Evolutionary conservation across 139 green algal genomes (phyloP).

Genomic region (Chlorella sp.): DNA sequence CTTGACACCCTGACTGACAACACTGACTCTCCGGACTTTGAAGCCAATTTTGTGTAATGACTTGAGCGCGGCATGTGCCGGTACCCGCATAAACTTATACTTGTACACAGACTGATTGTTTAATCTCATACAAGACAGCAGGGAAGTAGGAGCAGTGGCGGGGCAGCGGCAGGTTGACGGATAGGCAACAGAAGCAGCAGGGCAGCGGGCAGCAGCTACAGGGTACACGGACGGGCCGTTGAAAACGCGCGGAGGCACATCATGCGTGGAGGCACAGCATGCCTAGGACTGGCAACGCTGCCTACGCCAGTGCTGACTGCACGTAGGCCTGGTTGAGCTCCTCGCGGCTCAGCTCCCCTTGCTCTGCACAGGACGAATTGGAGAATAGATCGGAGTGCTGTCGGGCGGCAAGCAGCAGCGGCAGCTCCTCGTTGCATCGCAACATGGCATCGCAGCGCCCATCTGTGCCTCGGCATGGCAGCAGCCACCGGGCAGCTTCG

Average conservation of each 20-base stretch:
- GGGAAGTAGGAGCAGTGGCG: too few relatives aligned
- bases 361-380: not conserved
- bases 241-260: not conserved
- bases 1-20: too few relatives aligned
- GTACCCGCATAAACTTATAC: too few relatives aligned
- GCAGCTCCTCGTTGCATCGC: not conserved
- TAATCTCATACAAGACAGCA: too few relatives aligned
- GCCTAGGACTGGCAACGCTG: too few relatives aligned
- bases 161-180: too few relatives aligned
- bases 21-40: too few relatives aligned
- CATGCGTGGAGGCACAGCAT: not conserved
- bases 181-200: not conserved
- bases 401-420: too few relatives aligned
- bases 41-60: too few relatives aligned
- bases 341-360: slow-evolving; percentile 4
- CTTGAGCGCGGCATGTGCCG: too few relatives aligned
- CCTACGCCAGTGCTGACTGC: slow-evolving; percentile 14
- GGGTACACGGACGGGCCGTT: not conserved
- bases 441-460: not conserved
- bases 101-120: too few relatives aligned
- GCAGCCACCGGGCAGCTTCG: not conserved
- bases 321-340: slow-evolving; percentile 35
- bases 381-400: too few relatives aligned
- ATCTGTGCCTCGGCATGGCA: not conserved
- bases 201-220: not conserved